Base-by-base conservation (phyloP, 73 alveolate species). In the Paramecium biaurelia region DNA sequence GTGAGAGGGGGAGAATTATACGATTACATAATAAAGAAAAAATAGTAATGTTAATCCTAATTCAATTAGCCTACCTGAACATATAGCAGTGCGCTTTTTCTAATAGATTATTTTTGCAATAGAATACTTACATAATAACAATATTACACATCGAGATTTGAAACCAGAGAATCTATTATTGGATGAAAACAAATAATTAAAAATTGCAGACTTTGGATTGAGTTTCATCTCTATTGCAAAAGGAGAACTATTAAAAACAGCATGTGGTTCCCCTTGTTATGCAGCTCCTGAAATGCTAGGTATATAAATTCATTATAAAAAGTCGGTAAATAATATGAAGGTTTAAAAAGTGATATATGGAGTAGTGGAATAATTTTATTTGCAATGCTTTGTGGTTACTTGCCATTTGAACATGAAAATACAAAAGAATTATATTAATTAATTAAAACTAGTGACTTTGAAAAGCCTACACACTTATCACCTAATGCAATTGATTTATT, bases 1-100 rank as follows among this genome's bases (percentile, higher is more conserved):
- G 98, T 97, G 43, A 93, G 95, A 53, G 98, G 98, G 28, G 97
- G 97, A 34, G 99, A 96, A 85, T 85, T 96, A 47, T 92, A 95
- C 84, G 98, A 96, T 76, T 96, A 95, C 93, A 96, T 86, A 20
- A 85, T 86, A 4, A 86, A 86, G 84, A 86, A 86, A 70, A 70
- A 70, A 7, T 30, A 26, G 41, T 86, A 47, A 47, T 47, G 58
- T 47, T 23, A 47, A 47, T 47, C 58, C 58, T 47, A 47, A 47
- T 47, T 47, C 24, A 47, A 47, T 47, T 47, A 47, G 58, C 26
- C 24, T 70, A n/a, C 41, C 32, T 7, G 86, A 70, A n/a, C 32
- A 34, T 32, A 7, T 70, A n/a, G 86, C 86, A 12, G 45, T 2
- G 11, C 32, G 86, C 0, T 70, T 30, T 32, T 34, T 70, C 24